Conservation (phyloP, 1,284 basidiomycete species). For the Rhodotorula glutinis region DNA sequence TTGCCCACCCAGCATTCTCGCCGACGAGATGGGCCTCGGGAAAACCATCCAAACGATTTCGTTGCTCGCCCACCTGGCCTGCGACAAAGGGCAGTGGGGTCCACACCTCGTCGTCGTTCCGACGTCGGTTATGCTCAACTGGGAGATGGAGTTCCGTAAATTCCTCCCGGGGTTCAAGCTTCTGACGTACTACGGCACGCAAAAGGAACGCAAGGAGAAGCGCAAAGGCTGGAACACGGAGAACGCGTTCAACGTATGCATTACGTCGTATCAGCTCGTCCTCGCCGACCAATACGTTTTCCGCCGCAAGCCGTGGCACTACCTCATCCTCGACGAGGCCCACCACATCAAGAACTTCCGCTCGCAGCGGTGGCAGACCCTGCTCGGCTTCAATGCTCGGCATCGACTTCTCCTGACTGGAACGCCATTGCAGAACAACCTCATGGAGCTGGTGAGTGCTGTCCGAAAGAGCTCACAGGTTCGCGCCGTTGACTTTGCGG, state of each 20-base stretch:
- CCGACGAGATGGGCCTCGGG: constrained; percentile 56
- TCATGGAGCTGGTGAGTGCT: constrained; percentile 67
- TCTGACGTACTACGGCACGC: constrained; percentile 85
- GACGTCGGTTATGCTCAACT: constrained; percentile 91
- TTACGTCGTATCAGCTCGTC: constrained; percentile 91
- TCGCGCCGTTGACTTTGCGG: neutral
- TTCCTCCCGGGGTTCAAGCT: constrained; percentile 91
- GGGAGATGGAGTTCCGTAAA: constrained; percentile 99
- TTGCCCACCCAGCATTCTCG: constrained; percentile 60
- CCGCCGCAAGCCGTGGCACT: constrained; percentile 92
- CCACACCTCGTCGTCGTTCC: constrained; percentile 94
- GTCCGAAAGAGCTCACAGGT: neutral
- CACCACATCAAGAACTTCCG: constrained; percentile 99
- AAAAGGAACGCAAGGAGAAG: constrained; percentile 88
- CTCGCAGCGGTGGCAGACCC: constrained; percentile 89
- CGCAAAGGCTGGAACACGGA: constrained; percentile 92
- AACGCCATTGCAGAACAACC: constrained; percentile 91
- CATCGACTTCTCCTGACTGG: constrained; percentile 84
- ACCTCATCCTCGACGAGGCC: constrained; percentile 94
- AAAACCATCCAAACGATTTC: constrained; percentile 98
- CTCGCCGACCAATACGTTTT: constrained; percentile 91
- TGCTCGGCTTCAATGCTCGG: constrained; percentile 90
- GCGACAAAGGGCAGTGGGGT: constrained; percentile 92
- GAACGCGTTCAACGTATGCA: constrained; percentile 89
- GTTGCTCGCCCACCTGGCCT: constrained; percentile 86